phyloP scores from a whole-genome alignment of 306 rosid species.

The Lathyrus sativus region DNA sequence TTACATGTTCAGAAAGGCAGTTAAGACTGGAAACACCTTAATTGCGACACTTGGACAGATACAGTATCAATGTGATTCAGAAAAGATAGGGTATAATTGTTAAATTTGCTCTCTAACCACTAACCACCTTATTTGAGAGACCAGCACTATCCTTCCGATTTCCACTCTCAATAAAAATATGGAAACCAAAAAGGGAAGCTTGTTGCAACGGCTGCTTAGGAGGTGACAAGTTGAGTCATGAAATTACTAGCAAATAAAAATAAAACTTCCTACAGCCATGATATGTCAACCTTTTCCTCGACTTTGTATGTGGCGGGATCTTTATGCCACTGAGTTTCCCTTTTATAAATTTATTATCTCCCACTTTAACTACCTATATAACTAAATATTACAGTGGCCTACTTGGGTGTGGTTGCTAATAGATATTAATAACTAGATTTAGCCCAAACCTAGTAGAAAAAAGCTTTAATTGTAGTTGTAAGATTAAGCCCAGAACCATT shows the following conservation, averaged over 20 bases:
- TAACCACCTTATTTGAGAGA: neutral
- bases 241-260: neutral
- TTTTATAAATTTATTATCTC: neutral
- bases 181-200: neutral
- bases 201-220: neutral
- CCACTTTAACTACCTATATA: neutral
- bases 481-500: slow-evolving; percentile 11
- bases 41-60: slow-evolving; percentile 1
- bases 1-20: slow-evolving; percentile 2
- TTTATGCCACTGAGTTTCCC: neutral
- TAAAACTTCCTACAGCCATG: slow-evolving; percentile 1
- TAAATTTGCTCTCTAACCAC: neutral
- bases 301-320: neutral
- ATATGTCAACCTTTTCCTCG: neutral
- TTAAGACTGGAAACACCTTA: neutral
- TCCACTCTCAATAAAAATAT: neutral
- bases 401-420: slow-evolving; percentile 3
- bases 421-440: neutral
- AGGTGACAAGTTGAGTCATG: neutral
- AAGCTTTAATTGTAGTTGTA: neutral
- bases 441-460: slow-evolving; percentile 3
- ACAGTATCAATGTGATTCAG: slow-evolving; percentile 9
- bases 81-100: slow-evolving; percentile 22
- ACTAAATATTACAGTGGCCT: slow-evolving; percentile 1
- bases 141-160: neutral